Base-by-base conservation (phyloP, 1,284 basidiomycete genomes). In the Paramarasmius palmivorus region DNA sequence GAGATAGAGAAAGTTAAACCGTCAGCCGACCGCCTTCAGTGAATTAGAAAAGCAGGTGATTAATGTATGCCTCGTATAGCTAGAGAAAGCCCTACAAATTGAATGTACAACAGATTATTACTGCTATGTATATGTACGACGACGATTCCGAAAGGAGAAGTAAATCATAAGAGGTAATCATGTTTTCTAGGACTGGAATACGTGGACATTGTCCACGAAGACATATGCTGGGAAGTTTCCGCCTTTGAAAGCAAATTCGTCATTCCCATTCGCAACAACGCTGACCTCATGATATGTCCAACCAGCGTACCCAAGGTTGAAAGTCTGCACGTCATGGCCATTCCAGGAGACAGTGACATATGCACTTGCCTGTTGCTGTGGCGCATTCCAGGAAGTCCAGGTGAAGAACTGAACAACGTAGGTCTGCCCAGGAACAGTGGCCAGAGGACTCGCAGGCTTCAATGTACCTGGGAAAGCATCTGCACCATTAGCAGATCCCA, bases 371-470 rank as follows among this genome's bases (percentile, higher is more conserved):
- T 70, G 67, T 7, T 60, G 57, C 20, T 29, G 23, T 19, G 32
- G 12, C 0, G 63, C 65, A 3, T 61, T 60, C 50, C 67, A 70
- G 17, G 61, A 54, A 15, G 59, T 63, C 19, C 50, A 48, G 25
- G 64, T 55, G 62, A 68, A 70, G 59, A 62, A 65, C 32, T 63
- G 59, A 26, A 70, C 51, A 22, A 52, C 54, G 52, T 70, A 71
- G 25, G 15, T 49, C 49, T 45, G 54, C 4, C 69, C 69, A 0
- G 57, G 48, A 0, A 54, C 50, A 1, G 69, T 67, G 17, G 32
- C 23, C 17, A 71, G 55, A 19, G 63, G 51, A n/a, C 54, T 10
- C 4, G 54, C 47, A 4, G 61, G 63, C 5, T 57, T 57, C 23
- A 72, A 53, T 2, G 63, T 66, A 14, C 70, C 69, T 1, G 61